Base-by-base conservation (phyloP, 176 grass and related monocot genomes). In the Aegilops speltoides region DNA sequence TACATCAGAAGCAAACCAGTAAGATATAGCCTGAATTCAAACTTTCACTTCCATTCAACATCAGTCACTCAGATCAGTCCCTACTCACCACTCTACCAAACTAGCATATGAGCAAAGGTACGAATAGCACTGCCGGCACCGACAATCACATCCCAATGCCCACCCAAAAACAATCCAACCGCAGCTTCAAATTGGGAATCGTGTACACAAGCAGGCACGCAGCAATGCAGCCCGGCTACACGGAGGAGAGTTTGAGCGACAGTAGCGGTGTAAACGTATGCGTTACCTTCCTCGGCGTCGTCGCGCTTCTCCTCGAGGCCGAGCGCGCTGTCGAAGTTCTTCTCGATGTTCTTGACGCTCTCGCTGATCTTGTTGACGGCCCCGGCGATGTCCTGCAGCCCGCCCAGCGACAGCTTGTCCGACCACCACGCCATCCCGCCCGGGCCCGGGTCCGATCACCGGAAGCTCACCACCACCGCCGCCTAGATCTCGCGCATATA, bases 261-360 rank as follows among this genome's bases (percentile, higher is more conserved):
- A 79, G 66, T 19, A 25, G 22, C 5, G 59, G 50, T 2, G 50
- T 52, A 7, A 52, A 5, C 36, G 37, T 41, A 17, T 77, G 60
- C 19, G 14, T 38, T 94, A 99, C 97, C 94, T 88, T 94, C 87
- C 5, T 94, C 50, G 2, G 50, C 87, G 83, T 87, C 85, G 46
- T 91, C 90, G 46, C 85, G 84, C 80, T 99, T 99, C 56, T 97
- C 97, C 82, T 99, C 97, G 24, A 97, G 90, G 48, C 97, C 97
- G 17, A 99, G 97, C 36, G 92, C 97, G 64, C 85, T 99, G 50
- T 97, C 97, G 40, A 99, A 99, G 48, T 99, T 99, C 87, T 99
- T 99, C 85, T 99, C 97, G 23, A 99, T 99, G 87, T 99, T 99
- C 92, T 97, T 99, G 34, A 99, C 97, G 80, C 97, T 97, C 89